A percentile compares a stretch with the other conserved stretches of the same genome.
These are phyloP conservation scores for Sporisorium graminicola DNA, from an alignment of 1,284 basidiomycete species.

Conservation along the genomic window DNA sequence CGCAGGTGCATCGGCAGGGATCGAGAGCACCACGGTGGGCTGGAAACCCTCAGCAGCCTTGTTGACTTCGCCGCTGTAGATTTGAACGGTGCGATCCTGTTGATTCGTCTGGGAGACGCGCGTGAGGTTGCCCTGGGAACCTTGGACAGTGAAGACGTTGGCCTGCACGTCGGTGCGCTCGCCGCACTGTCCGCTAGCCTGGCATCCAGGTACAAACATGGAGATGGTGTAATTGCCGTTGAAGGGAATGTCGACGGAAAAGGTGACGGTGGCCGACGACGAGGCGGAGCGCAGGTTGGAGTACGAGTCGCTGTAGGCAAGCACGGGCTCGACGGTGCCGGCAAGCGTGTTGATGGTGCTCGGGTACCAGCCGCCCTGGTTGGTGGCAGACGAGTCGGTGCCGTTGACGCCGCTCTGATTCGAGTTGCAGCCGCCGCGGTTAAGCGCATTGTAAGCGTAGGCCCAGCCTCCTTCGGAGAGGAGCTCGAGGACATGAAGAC, in stretches of 20 bases:
- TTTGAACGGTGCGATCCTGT: conserved; percentile 75
- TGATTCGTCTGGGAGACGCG: conserved; percentile 79
- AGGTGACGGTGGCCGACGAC: conserved; percentile 80
- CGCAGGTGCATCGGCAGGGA: conserved; percentile 71
- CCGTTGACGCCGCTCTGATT: conserved; percentile 54
- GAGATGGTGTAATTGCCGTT: conserved; percentile 87
- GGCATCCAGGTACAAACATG: conserved; percentile 88
- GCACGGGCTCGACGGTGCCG: conserved; percentile 81
- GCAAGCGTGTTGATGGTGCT: conserved; percentile 72
- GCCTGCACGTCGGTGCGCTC: conserved; percentile 85
- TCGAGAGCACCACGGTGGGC: conserved; percentile 56
- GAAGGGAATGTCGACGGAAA: conserved; percentile 88
- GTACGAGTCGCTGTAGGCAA: conserved; percentile 79
- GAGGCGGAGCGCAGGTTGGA: conserved; percentile 76
- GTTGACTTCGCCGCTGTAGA: conserved; percentile 86
- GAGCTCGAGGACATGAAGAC: conserved; percentile 87
- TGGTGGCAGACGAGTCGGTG: conserved; percentile 52
- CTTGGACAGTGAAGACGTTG: conserved; percentile 78
- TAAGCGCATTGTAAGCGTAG: conserved; percentile 63
- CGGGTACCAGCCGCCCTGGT: conserved; percentile 58
- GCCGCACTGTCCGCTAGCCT: conserved; percentile 81
- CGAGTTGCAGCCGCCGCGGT: conserved; percentile 58
- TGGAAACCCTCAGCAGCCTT: conserved; percentile 65
- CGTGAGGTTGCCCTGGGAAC: conserved; percentile 71
- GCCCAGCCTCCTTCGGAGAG: conserved; percentile 80